Conservation (phyloP, 1,139 yeast genomes). For the Candida sp. region DNA sequence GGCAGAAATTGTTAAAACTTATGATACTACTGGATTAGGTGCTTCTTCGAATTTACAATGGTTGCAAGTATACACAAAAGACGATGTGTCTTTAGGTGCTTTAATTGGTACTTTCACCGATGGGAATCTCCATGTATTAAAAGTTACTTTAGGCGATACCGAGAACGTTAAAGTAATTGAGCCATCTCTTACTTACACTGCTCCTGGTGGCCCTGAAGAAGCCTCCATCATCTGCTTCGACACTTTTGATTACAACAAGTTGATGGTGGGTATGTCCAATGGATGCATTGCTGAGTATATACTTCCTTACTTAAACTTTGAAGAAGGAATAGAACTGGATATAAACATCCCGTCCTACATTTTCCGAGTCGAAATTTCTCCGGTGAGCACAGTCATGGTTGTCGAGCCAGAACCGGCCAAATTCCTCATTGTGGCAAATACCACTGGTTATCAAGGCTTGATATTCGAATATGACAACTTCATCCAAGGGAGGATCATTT, state of each 20-base stretch:
- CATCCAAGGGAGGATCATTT: constrained; percentile 25
- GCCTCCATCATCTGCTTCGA: constrained; percentile 50
- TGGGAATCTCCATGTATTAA: constrained; percentile 57
- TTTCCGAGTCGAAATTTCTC: constrained; percentile 47
- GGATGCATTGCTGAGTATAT: constrained; percentile 70
- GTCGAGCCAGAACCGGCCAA: constrained; percentile 26
- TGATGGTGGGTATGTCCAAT: constrained; percentile 61
- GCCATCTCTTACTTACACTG: constrained; percentile 26
- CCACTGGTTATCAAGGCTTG: constrained; percentile 46
- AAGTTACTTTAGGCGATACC: constrained; percentile 19
- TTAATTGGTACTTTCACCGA: constrained; percentile 60
- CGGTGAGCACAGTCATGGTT: constrained; percentile 43
- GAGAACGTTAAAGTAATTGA: constrained; percentile 19
- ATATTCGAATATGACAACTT: constrained; percentile 40
- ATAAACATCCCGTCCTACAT: constrained; percentile 44
- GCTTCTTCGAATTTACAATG: constrained; percentile 51
- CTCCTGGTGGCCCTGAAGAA: constrained; percentile 12
- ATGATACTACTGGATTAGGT: constrained; percentile 46
- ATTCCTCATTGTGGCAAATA: constrained; percentile 37
- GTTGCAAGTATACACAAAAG: constrained; percentile 31
- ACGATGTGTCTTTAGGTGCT: constrained; percentile 32
- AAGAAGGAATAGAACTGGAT: constrained; percentile 10
- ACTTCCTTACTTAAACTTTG: constrained; percentile 18
- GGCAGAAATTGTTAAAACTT: constrained; percentile 26
- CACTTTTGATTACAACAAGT: constrained; percentile 44